A percentile compares a stretch with the other conserved stretches of the same genome.
These are phyloP conservation scores for Cyclotella cryptica DNA, from an alignment of 108 stramenopile species.

Conservation along the genomic window DNA sequence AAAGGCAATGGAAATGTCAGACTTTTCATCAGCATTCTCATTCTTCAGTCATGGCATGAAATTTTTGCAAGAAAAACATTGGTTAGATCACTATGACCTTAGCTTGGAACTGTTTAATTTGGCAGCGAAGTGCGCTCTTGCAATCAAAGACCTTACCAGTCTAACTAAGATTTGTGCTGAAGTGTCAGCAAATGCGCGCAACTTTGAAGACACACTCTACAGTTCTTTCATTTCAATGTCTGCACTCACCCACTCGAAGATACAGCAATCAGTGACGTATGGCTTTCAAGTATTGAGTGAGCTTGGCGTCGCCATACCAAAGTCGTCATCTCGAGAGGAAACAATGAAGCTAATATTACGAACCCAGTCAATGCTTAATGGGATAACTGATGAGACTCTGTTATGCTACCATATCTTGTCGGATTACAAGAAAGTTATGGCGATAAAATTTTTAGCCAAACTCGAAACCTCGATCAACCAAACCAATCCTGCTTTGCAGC, in stretches of 20 bases:
- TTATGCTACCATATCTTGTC: conserved; percentile 9
- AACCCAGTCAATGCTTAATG: conserved; percentile 5
- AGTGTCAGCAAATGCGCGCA: background rate
- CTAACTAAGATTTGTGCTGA: conserved; percentile 2
- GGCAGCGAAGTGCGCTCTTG: conserved; percentile 8
- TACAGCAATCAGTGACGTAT: too few species aligned
- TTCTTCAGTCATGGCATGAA: conserved; percentile 31
- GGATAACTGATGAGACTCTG: conserved; percentile 10
- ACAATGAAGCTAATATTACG: too few species aligned
- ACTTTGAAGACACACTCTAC: conserved; percentile 18
- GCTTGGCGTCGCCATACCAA: too few species aligned
- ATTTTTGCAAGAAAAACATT: conserved; percentile 24
- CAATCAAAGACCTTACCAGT: background rate
- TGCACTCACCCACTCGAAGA: too few species aligned
- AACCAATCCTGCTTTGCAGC: background rate
- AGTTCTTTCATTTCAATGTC: too few species aligned
- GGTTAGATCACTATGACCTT: conserved; percentile 29
- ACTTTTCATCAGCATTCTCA: conserved; percentile 29
- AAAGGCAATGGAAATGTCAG: conserved; percentile 37
- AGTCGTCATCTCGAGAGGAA: too few species aligned
- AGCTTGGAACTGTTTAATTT: conserved; percentile 30
- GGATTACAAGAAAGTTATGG: conserved; percentile 18
- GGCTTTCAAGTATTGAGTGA: too few species aligned
- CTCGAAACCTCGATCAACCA: background rate
- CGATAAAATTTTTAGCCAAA: conserved; percentile 15